phyloP scores from a whole-genome alignment of 768 basidiomycete species.

The Goffeauzyma gilvescens region DNA sequence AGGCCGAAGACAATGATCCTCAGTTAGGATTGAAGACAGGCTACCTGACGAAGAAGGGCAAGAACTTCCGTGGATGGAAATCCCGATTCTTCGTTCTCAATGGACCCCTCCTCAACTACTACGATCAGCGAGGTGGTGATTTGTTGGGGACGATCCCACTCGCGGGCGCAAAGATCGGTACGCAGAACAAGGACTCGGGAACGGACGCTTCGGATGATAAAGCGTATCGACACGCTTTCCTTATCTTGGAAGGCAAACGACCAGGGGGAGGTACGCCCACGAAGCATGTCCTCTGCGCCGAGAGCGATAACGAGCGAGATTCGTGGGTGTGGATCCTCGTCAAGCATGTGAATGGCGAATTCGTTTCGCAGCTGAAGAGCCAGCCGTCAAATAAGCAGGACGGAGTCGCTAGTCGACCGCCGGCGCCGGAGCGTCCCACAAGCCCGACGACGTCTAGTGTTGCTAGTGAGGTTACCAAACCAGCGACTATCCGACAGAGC shows the following conservation, averaged over 20 bases:
- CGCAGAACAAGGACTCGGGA: conserved; percentile 50
- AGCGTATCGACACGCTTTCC: conserved; percentile 89
- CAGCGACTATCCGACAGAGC: conserved; percentile 1
- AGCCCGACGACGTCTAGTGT: conserved; percentile 37
- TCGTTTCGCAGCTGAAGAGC: too few species aligned
- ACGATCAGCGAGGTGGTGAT: conserved; percentile 79
- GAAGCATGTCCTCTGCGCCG: conserved; percentile 86
- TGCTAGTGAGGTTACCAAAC: neutral
- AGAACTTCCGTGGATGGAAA: conserved; percentile 74
- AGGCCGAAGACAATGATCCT: conserved; percentile 44
- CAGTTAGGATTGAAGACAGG: conserved; percentile 75
- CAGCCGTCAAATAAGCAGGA: conserved; percentile 8
- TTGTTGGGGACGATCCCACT: conserved; percentile 80
- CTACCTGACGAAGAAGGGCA: conserved; percentile 84
- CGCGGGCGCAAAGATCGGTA: conserved; percentile 85
- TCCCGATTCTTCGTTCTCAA: conserved; percentile 85
- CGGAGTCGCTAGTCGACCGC: conserved; percentile 13
- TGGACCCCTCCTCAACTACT: conserved; percentile 80
- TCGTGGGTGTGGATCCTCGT: conserved; percentile 88
- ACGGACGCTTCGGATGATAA: conserved; percentile 58
- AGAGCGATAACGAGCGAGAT: conserved; percentile 83
- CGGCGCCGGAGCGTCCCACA: conserved; percentile 3
- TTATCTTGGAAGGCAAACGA: conserved; percentile 54
- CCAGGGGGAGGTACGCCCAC: conserved; percentile 31
- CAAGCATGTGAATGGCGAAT: conserved; percentile 62